Evolutionary conservation across 441 rosid species (phyloP), one percentile per base, ranked within the genome.

Genomic region (Manihot esculenta): DNA sequence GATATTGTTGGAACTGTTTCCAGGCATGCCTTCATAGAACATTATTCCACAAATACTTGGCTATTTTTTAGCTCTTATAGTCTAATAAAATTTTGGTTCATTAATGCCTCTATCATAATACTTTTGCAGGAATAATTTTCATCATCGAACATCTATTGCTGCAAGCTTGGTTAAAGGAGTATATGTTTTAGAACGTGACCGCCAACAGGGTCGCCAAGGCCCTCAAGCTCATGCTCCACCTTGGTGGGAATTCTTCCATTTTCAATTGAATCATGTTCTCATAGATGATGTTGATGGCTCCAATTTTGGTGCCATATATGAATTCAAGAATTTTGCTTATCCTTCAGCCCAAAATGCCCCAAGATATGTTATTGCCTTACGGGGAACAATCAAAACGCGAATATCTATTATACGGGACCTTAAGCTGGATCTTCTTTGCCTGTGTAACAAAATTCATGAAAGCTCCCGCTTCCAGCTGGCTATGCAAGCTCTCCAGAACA

Each of bases 221-320:
- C 41, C 64, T 35, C 64, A 33, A 60, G 21, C 45, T 15, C 38
- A 33, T 15, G 44, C 44, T 60, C 64, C 45, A 15, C 64, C 21
- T 27, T 60, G 64, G 64, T 60, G 45, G 64, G 64, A 60, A 33
- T 60, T 30, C 64, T 60, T 60, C 64, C 44, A 60, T 17, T 60
- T 60, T 60, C 45, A 30, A 23, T 60, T 60, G 20, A 33, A 5
- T 60, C 12, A 30, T 3, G 13, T 15, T 33, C 64, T 60, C 3
- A 41, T 33, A 13, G 64, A 60, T 13, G 64, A 60, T 13, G 64
- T 15, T 60, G 41, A 60, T 41, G 20, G 41, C 21, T 60, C 64
- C 64, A 60, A 33, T 24, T 60, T 60, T 60, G 64, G 64, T 60
- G 64, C 64, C 45, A 33, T 60, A 20, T 60, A 60, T 60, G 64